These are phyloP conservation scores for Vigna unguiculata DNA, from an alignment of 306 rosid species.

Conservation along the genomic window DNA sequence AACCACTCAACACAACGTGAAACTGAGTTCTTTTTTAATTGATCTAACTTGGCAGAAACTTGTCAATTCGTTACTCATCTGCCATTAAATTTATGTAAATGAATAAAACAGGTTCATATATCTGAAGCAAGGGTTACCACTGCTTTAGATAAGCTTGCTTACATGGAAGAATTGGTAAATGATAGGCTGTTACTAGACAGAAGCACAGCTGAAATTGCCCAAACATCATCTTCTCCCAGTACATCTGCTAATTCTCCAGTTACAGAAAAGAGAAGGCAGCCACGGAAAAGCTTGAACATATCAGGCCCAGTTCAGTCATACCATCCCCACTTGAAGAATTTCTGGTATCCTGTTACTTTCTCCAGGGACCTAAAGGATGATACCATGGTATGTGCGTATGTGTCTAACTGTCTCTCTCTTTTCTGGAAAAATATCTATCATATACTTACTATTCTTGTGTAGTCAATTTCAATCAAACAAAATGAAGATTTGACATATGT, in stretches of 20 bases:
- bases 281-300: constrained; percentile 70
- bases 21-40: constrained; percentile 5
- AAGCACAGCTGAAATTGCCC: constrained; percentile 55
- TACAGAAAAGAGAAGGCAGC: constrained; percentile 45
- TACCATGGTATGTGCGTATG: constrained; percentile 71
- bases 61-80: not conserved
- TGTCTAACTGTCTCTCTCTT: not conserved
- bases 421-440: not conserved
- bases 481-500: not conserved
- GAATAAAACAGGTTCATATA: constrained; percentile 84
- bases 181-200: constrained; percentile 78
- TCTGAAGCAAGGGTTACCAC: constrained; percentile 92
- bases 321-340: constrained; percentile 90
- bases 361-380: constrained; percentile 76
- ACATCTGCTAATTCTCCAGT: constrained; percentile 56
- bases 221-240: constrained; percentile 64
- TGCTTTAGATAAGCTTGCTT: constrained; percentile 95
- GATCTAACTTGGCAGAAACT: constrained; percentile 1
- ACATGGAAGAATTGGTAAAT: constrained; percentile 94
- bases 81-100: constrained; percentile 34
- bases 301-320: constrained; percentile 93
- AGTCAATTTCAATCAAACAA: not conserved
- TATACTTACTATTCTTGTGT: constrained; percentile 3
- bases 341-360: constrained; percentile 99
- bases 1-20: constrained; percentile 30